Evolutionary conservation across 306 rosid species (phyloP).

Genomic region (Begonia peltatifolia): DNA sequence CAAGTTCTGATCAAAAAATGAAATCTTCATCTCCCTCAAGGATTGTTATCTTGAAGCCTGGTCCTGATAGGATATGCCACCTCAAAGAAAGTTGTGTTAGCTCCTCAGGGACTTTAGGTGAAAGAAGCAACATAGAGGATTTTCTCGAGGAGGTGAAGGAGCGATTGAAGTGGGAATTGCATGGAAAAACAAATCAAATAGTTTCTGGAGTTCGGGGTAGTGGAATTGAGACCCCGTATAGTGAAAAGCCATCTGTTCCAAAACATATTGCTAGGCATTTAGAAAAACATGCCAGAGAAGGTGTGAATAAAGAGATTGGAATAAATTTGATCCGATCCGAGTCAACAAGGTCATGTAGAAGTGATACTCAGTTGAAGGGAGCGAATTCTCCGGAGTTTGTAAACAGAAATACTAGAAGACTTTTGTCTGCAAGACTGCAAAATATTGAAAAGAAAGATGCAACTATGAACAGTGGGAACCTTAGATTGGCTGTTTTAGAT

Average conservation of each 20-base stretch:
- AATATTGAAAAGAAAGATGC: constrained; percentile 38
- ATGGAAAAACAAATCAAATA: constrained; percentile 46
- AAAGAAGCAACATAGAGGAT: constrained; percentile 69
- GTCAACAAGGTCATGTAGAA: constrained; percentile 59
- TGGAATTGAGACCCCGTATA: constrained; percentile 66
- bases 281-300: constrained; percentile 66
- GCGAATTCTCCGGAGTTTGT: constrained; percentile 49
- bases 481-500: constrained; percentile 31
- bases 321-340: constrained; percentile 42
- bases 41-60: constrained; percentile 88
- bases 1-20: constrained; percentile 26
- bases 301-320: constrained; percentile 50
- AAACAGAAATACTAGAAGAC: constrained; percentile 54
- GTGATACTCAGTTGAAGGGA: constrained; percentile 43
- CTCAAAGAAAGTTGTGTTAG: constrained; percentile 50
- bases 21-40: constrained; percentile 43
- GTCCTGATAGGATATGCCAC: constrained; percentile 48
- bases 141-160: constrained; percentile 91
- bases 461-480: constrained; percentile 24
- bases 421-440: constrained; percentile 53
- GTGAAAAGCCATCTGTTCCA: constrained; percentile 61
- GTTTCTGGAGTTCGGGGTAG: constrained; percentile 57
- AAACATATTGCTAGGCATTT: constrained; percentile 61
- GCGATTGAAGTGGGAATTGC: constrained; percentile 62
- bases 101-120: constrained; percentile 39